phyloP scores from a whole-genome alignment of 179 eudicot genomes.

The Spinacia oleracea region DNA sequence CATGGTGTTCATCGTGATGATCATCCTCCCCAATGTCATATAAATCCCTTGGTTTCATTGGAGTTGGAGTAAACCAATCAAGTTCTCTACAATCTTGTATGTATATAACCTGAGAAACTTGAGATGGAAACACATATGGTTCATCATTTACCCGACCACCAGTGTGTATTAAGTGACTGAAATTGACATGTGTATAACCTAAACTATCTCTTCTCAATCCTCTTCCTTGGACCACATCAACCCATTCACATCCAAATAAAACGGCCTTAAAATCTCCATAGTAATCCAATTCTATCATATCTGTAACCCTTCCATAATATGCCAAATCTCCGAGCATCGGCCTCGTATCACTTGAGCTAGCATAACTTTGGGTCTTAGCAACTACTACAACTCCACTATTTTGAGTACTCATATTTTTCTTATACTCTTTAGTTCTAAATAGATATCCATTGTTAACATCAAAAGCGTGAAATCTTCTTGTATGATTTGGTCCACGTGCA shows the following conservation, averaged over 20 bases:
- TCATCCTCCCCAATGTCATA: background rate
- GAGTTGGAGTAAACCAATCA: constrained; percentile 5
- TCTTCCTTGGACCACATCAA: background rate
- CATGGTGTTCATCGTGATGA: background rate
- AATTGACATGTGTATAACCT: constrained; percentile 11
- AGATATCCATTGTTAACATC: constrained; percentile 1
- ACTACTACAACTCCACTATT: constrained; percentile 9
- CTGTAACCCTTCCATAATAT: constrained; percentile 3
- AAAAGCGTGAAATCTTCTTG: constrained; percentile 15
- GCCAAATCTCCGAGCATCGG: constrained; percentile 6
- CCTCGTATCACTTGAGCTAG: constrained; percentile 8
- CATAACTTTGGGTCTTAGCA: constrained; percentile 14
- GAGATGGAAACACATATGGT: constrained; percentile 18
- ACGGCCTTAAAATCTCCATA: constrained; percentile 3
- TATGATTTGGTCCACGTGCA: background rate
- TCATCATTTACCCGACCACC: constrained; percentile 5
- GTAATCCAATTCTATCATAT: background rate
- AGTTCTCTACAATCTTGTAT: constrained; percentile 1
- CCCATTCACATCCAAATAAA: background rate
- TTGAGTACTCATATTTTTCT: constrained; percentile 7
- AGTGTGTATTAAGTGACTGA: constrained; percentile 4
- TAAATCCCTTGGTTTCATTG: constrained; percentile 1
- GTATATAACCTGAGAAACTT: constrained; percentile 13
- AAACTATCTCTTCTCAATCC: background rate
- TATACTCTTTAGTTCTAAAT: constrained; percentile 16